Evolutionary conservation across 2,329 filamentous ascomycete species (phyloP).

Genomic region (Golovinomyces cichoracearum): DNA sequence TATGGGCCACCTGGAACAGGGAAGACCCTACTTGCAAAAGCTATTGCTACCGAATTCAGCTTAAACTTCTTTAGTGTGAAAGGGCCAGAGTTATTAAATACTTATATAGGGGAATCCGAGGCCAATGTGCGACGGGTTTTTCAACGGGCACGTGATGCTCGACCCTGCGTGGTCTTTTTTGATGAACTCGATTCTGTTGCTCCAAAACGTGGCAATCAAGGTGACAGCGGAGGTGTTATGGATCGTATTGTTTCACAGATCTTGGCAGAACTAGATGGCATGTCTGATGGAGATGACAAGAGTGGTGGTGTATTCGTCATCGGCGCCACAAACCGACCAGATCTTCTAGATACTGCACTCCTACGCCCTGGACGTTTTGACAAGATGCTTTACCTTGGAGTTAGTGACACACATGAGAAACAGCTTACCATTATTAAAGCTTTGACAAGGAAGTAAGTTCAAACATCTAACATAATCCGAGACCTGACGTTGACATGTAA

Average conservation of each 20-base stretch:
- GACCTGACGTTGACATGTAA: constrained; percentile 4
- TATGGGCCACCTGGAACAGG: constrained; percentile 79
- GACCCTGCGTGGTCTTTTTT: constrained; percentile 80
- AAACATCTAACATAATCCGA: neutral
- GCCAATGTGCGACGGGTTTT: constrained; percentile 77
- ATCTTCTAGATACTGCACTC: constrained; percentile 72
- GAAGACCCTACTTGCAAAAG: constrained; percentile 78
- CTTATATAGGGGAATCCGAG: constrained; percentile 90
- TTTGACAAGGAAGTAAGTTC: constrained; percentile 61
- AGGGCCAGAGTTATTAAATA: constrained; percentile 72
- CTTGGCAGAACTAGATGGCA: constrained; percentile 83
- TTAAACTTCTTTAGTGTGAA: constrained; percentile 90
- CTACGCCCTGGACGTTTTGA: constrained; percentile 80
- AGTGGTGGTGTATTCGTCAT: constrained; percentile 82
- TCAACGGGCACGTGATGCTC: constrained; percentile 59
- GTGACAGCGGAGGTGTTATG: constrained; percentile 93
- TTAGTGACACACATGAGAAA: constrained; percentile 90
- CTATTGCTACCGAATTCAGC: constrained; percentile 78
- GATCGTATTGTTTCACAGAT: constrained; percentile 90
- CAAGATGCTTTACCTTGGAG: constrained; percentile 92
- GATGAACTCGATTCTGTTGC: constrained; percentile 84
- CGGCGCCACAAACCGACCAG: constrained; percentile 81
- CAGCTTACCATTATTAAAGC: constrained; percentile 86
- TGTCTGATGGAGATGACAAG: constrained; percentile 73
- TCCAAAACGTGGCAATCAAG: constrained; percentile 88